phyloP scores from a whole-genome alignment of 371 early-diverging fungal genomes.

The Mucor mucedo region DNA sequence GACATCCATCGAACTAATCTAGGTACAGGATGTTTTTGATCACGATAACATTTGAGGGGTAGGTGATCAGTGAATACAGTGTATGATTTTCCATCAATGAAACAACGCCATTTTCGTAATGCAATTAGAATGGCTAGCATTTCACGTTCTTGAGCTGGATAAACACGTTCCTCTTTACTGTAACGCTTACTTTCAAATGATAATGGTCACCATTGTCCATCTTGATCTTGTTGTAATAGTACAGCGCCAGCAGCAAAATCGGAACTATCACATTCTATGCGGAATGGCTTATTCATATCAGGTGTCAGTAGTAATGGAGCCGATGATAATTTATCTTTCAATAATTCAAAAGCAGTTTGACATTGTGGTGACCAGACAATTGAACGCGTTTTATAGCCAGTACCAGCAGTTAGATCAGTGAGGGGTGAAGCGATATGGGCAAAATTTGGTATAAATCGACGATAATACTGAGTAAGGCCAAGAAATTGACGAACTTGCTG shows the following conservation, averaged over 20 bases:
- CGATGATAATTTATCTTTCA: background rate
- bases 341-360: too few relatives aligned
- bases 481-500: constrained; percentile 32
- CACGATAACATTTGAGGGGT: too few relatives aligned
- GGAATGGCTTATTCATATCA: constrained; percentile 28
- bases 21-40: too few relatives aligned
- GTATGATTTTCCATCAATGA: too few relatives aligned
- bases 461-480: constrained; percentile 33
- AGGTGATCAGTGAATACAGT: too few relatives aligned
- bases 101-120: too few relatives aligned
- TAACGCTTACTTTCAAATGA: constrained; percentile 31
- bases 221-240: constrained; percentile 24
- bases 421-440: constrained; percentile 41
- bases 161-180: constrained; percentile 27
- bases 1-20: constrained; percentile 15
- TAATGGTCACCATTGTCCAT: background rate
- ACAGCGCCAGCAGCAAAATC: constrained; percentile 38
- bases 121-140: too few relatives aligned
- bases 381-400: too few relatives aligned
- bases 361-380: too few relatives aligned
- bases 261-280: constrained; percentile 41
- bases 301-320: constrained; percentile 28
- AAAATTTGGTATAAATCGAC: constrained; percentile 29
- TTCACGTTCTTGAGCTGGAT: constrained; percentile 35
- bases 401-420: too few relatives aligned